Evolutionary conservation across 1,139 yeast genomes (phyloP).

Genomic region (Blastobotrys elegans): DNA sequence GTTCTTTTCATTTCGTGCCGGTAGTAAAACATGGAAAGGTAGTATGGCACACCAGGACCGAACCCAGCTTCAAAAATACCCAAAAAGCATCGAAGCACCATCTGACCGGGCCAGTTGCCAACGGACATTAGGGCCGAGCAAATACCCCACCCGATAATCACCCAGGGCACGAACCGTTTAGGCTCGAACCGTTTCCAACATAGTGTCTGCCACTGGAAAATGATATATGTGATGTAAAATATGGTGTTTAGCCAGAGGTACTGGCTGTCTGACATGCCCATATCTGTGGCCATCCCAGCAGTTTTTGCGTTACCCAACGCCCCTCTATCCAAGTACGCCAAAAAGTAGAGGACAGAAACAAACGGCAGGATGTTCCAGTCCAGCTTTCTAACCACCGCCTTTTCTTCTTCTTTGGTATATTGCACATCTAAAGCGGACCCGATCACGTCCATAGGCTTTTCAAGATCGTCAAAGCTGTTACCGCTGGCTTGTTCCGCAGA

Average conservation of each 20-base stretch:
- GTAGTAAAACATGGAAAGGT: conserved; percentile 29
- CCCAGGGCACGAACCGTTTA: conserved; percentile 24
- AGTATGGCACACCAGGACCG: conserved; percentile 34
- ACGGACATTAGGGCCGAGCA: conserved; percentile 26
- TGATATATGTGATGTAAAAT: conserved; percentile 31
- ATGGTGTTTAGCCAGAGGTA: conserved; percentile 30
- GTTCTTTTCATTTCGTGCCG: conserved; percentile 41
- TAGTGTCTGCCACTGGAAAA: conserved; percentile 23
- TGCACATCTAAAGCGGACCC: conserved; percentile 11
- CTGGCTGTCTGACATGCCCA: conserved; percentile 42
- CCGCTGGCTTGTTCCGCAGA: no score
- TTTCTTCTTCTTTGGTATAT: conserved; percentile 18
- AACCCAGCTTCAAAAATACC: conserved; percentile 31
- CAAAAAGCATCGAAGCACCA: conserved; percentile 27
- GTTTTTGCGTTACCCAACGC: conserved; percentile 60
- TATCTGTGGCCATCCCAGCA: conserved; percentile 51
- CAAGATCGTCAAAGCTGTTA: conserved; percentile 13
- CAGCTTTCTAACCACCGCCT: conserved; percentile 17
- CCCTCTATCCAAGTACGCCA: conserved; percentile 55
- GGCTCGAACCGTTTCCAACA: conserved; percentile 26
- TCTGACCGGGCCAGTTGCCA: conserved; percentile 23
- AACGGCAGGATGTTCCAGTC: conserved; percentile 19
- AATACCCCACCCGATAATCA: conserved; percentile 29
- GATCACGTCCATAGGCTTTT: not conserved
- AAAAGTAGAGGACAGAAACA: conserved; percentile 46